Evolutionary conservation across 2,329 filamentous ascomycete genomes (phyloP).

Genomic region (Monilinia laxa): DNA sequence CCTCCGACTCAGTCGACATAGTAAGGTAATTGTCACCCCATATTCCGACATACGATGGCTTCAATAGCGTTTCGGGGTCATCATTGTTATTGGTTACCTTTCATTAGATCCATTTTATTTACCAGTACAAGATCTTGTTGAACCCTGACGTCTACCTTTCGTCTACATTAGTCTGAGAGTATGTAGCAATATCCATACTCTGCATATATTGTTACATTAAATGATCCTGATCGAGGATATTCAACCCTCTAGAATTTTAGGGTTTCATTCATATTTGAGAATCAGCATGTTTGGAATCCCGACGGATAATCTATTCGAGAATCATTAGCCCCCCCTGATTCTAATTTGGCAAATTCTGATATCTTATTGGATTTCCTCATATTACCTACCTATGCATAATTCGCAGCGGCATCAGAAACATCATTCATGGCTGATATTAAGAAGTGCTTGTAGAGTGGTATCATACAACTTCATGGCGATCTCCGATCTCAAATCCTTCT

Average conservation of each 20-base stretch:
- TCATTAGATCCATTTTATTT: not conserved
- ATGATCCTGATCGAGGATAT: not conserved
- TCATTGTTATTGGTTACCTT: not conserved
- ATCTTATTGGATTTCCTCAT: slow-evolving; percentile 9
- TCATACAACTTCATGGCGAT: slow-evolving; percentile 12
- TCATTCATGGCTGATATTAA: not conserved
- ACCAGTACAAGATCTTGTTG: not conserved
- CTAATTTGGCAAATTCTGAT: not conserved
- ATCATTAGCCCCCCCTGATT: slow-evolving; percentile 2
- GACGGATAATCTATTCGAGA: not conserved
- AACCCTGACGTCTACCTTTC: slow-evolving; percentile 9
- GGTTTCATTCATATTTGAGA: slow-evolving; percentile 5
- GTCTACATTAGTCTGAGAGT: slow-evolving; percentile 7
- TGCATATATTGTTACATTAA: slow-evolving; percentile 9
- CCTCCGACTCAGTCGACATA: not conserved
- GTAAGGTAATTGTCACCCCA: slow-evolving; percentile 1
- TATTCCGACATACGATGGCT: slow-evolving; percentile 4
- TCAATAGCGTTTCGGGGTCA: slow-evolving; percentile 1
- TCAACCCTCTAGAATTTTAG: not conserved
- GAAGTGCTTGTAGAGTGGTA: slow-evolving; percentile 12
- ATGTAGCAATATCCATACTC: slow-evolving; percentile 6
- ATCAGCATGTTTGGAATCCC: slow-evolving; percentile 14
- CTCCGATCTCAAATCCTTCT: slow-evolving; percentile 13
- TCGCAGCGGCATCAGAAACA: slow-evolving; percentile 15
- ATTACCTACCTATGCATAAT: slow-evolving; percentile 1